These are phyloP conservation scores for Proliferodiscus dingleyae DNA, from an alignment of 2,329 filamentous ascomycete genomes.

Conservation along the genomic window DNA sequence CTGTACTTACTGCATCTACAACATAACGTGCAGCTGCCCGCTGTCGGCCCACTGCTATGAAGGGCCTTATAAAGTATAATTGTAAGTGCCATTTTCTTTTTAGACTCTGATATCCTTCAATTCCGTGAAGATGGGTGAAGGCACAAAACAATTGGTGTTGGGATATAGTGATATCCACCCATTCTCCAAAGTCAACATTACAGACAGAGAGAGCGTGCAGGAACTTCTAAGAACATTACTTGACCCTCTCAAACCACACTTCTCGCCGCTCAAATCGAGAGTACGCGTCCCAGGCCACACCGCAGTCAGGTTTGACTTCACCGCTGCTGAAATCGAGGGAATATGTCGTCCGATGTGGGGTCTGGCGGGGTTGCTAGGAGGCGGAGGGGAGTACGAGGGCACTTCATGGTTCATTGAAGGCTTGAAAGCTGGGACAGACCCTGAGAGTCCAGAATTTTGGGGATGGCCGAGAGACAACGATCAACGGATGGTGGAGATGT, in stretches of 20 bases:
- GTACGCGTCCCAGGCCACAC: slow-evolving; percentile 65
- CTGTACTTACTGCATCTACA: neutral
- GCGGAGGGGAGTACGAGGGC: slow-evolving; percentile 59
- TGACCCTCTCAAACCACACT: slow-evolving; percentile 66
- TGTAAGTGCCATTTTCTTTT: slow-evolving; percentile 6
- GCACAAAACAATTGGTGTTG: slow-evolving; percentile 31
- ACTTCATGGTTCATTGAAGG: slow-evolving; percentile 66
- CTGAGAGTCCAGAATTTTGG: slow-evolving; percentile 68
- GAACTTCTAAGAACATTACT: slow-evolving; percentile 58
- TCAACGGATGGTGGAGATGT: slow-evolving; percentile 83
- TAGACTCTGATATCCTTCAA: neutral
- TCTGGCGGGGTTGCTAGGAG: slow-evolving; percentile 64
- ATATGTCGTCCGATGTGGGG: slow-evolving; percentile 64
- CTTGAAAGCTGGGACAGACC: slow-evolving; percentile 66
- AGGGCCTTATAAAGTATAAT: slow-evolving; percentile 6
- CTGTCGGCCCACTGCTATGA: slow-evolving; percentile 7
- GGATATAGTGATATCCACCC: slow-evolving; percentile 51
- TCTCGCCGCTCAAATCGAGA: slow-evolving; percentile 61
- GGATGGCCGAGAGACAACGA: slow-evolving; percentile 71
- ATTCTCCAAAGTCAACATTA: slow-evolving; percentile 48
- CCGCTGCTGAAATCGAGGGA: slow-evolving; percentile 67
- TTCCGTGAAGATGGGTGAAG: slow-evolving; percentile 2
- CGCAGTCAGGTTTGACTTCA: slow-evolving; percentile 72
- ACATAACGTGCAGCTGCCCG: slow-evolving; percentile 8
- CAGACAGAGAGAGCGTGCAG: slow-evolving; percentile 52